Conservation (phyloP, 148 eudicot species). For the Chenopodium suecicum region DNA sequence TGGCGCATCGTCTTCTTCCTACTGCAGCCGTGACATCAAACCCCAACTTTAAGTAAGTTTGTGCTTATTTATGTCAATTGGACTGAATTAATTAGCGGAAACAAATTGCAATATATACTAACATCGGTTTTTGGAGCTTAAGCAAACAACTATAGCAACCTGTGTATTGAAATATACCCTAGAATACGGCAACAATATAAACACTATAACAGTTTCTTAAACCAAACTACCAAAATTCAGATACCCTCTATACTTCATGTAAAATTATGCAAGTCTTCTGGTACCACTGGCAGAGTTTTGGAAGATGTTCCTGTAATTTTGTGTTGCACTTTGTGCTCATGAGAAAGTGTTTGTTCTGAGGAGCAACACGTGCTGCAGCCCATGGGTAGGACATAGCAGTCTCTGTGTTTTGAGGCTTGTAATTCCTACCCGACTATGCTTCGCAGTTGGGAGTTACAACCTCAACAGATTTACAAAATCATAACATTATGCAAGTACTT, state of each 20-base stretch:
- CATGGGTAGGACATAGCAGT: not conserved
- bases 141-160: too few species aligned
- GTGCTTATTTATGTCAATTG: too few species aligned
- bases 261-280: constrained; percentile 3
- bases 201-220: too few species aligned
- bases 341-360: constrained; percentile 3
- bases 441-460: not conserved
- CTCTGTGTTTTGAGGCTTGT: not conserved
- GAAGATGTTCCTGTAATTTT: not conserved
- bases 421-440: not conserved
- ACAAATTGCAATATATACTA: too few species aligned
- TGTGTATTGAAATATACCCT: too few species aligned
- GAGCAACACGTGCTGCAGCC: not conserved
- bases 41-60: constrained; percentile 73
- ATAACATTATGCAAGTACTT: not conserved
- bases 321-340: not conserved
- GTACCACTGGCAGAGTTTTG: not conserved
- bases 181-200: too few species aligned
- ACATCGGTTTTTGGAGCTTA: too few species aligned
- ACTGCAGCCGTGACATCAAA: constrained; percentile 65
- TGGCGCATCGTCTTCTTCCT: constrained; percentile 78
- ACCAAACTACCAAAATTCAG: too few species aligned
- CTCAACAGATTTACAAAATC: not conserved
- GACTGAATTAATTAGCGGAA: too few species aligned
- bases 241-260: too few species aligned